phyloP scores from a whole-genome alignment of 2,329 filamentous ascomycete genomes.

The Colletotrichum chlorophyti region DNA sequence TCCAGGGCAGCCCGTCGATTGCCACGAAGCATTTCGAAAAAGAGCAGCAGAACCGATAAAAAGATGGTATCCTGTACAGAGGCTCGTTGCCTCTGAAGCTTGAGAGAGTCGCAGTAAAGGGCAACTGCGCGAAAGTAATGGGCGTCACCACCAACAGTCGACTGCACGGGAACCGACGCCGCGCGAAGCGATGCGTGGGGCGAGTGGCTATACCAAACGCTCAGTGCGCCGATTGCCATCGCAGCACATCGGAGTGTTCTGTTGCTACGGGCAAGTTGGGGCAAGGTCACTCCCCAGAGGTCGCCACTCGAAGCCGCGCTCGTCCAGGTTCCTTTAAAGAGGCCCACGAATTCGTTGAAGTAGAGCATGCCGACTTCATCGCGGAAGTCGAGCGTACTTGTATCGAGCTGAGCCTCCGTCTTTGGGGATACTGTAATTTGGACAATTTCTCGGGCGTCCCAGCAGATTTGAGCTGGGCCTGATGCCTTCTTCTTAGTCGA shows the following conservation, averaged over 20 bases:
- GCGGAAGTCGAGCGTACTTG: conserved; percentile 28
- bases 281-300: conserved; percentile 38
- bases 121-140: conserved; percentile 42
- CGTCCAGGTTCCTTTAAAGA: conserved; percentile 38
- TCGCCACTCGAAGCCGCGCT: conserved; percentile 32
- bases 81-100: conserved; percentile 34
- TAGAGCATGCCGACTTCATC: conserved; percentile 31
- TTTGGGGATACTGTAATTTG: conserved; percentile 1
- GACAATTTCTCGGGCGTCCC: conserved; percentile 32
- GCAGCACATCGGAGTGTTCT: conserved; percentile 38
- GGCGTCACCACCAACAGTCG: conserved; percentile 10
- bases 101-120: conserved; percentile 43
- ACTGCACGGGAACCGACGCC: conserved; percentile 6
- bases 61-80: conserved; percentile 39
- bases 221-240: conserved; percentile 39
- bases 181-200: conserved; percentile 9
- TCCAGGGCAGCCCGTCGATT: conserved; percentile 39
- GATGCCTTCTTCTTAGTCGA: conserved; percentile 23
- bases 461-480: conserved; percentile 29
- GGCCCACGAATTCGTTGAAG: conserved; percentile 39
- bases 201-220: conserved; percentile 33
- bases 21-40: conserved; percentile 40
- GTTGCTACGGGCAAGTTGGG: conserved; percentile 38
- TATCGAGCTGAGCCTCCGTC: conserved; percentile 27
- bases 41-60: conserved; percentile 39